Conservation (phyloP, 768 basidiomycete species). For the Panaeolus papilionaceus region DNA sequence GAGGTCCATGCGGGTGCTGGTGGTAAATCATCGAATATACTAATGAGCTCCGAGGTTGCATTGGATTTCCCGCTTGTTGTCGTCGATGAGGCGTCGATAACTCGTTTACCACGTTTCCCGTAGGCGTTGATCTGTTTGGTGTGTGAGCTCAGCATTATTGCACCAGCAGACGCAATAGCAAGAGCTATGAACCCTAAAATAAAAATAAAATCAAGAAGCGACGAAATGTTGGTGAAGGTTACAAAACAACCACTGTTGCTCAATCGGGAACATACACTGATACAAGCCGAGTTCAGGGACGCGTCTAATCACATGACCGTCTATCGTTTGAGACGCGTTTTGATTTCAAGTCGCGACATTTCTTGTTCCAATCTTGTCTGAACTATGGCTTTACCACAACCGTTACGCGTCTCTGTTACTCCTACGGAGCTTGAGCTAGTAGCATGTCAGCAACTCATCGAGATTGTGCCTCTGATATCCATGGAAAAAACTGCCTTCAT, state of each 20-base stretch:
- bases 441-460: conserved; percentile 83
- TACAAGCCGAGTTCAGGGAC: conserved; percentile 18
- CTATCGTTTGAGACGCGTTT: neutral
- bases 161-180: conserved; percentile 27
- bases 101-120: conserved; percentile 65
- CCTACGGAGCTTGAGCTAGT: conserved; percentile 90
- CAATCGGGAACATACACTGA: conserved; percentile 4
- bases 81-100: conserved; percentile 52
- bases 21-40: conserved; percentile 52
- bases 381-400: conserved; percentile 68
- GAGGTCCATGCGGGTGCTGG: conserved; percentile 44
- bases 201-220: conserved; percentile 17
- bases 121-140: conserved; percentile 74
- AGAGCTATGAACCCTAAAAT: conserved; percentile 18
- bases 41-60: conserved; percentile 37
- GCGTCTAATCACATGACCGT: conserved; percentile 25
- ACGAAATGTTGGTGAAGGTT: conserved; percentile 18
- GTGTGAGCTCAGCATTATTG: conserved; percentile 59
- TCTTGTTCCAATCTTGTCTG: conserved; percentile 7
- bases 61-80: conserved; percentile 20
- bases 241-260: conserved; percentile 16
- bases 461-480: conserved; percentile 86
- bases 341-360: neutral
- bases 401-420: conserved; percentile 73
- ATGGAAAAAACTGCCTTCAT: conserved; percentile 95